A percentile compares a stretch with the other conserved stretches of the same genome.
Conservation (phyloP, 2,329 filamentous ascomycete species). For the Clonostachys solani region DNA sequence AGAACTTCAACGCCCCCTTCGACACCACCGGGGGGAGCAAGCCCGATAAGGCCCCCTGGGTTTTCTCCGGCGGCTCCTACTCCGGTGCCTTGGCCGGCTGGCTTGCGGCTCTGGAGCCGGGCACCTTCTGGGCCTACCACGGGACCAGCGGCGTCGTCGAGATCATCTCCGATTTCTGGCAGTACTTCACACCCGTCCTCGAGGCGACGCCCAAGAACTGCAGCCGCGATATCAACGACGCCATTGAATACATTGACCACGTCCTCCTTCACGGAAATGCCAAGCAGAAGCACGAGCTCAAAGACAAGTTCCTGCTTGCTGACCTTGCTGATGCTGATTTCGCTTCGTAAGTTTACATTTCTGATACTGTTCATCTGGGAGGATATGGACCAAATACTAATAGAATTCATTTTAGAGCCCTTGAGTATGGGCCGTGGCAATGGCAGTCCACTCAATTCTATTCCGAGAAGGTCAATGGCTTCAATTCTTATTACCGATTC, state of each 20-base stretch:
- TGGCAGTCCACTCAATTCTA: conserved; percentile 30
- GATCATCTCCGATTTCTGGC: conserved; percentile 70
- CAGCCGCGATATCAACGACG: conserved; percentile 53
- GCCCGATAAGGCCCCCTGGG: conserved; percentile 62
- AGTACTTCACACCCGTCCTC: conserved; percentile 41
- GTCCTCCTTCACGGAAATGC: conserved; percentile 31
- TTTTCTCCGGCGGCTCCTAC: conserved; percentile 77
- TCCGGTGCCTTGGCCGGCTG: conserved; percentile 74
- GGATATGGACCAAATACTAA: not conserved
- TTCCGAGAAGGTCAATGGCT: conserved; percentile 12
- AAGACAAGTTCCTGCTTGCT: conserved; percentile 32
- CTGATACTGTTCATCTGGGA: not conserved
- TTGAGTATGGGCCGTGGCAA: conserved; percentile 12
- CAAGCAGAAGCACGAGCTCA: conserved; percentile 33
- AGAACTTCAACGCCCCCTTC: conserved; percentile 64
- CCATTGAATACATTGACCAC: conserved; percentile 41
- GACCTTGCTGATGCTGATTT: conserved; percentile 43
- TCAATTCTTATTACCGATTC: conserved; percentile 27
- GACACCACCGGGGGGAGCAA: conserved; percentile 60
- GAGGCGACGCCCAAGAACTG: conserved; percentile 51
- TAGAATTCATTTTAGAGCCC: conserved; percentile 7
- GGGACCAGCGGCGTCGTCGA: conserved; percentile 72
- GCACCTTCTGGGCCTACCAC: conserved; percentile 72
- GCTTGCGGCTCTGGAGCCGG: conserved; percentile 66
- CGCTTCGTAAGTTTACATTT: conserved; percentile 17